Base-by-base conservation (phyloP, 441 rosid genomes). In the Erodium moschatum region DNA sequence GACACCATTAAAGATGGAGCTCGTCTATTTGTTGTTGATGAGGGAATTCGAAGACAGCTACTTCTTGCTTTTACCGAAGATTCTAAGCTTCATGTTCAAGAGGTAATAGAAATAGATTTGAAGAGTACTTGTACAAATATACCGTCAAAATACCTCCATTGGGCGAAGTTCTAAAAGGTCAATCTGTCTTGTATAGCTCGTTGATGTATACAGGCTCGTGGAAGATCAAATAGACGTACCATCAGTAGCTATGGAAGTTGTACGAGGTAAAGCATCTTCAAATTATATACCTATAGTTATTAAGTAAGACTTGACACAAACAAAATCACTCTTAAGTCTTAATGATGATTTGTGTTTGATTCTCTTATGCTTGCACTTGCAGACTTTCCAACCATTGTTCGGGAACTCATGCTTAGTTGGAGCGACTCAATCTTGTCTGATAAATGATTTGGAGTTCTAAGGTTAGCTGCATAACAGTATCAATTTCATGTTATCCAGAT, bases 1-100 rank as follows among this genome's bases (percentile, higher is more conserved):
- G 92, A 89, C 78, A 90, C 97, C 70, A 86, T 92, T 56, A 92
- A 86, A 82, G 98, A 92, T 48, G 98, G 97, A 61, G 86, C 98
- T 80, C 96, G 92, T 56, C 96, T 92, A 70, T 86, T 92, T 80
- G 77, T 92, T 24, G 81, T 81, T 2, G 97, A 92, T 71, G 91
- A 87, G 80, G 84, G 90, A 78, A 92, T 92, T 44, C 90, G 96
- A 52, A 85, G 94, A 79, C 87, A 92, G 77, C 96, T 92, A 69
- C 84, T 92, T 76, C 86, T 90, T 75, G 98, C 98, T 19, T 70
- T 90, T 66, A 92, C 98, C 13, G 97, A 92, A 80, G 98, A 90
- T 73, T 90, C 96, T 0, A 92, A 84, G 81, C 97, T 92, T 84
- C 98, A 90, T 61, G 77, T 92, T 71, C 86, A 87, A 84, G 98